phyloP scores from a whole-genome alignment of 106 monocot species.

The Dendrobium huoshanense region DNA sequence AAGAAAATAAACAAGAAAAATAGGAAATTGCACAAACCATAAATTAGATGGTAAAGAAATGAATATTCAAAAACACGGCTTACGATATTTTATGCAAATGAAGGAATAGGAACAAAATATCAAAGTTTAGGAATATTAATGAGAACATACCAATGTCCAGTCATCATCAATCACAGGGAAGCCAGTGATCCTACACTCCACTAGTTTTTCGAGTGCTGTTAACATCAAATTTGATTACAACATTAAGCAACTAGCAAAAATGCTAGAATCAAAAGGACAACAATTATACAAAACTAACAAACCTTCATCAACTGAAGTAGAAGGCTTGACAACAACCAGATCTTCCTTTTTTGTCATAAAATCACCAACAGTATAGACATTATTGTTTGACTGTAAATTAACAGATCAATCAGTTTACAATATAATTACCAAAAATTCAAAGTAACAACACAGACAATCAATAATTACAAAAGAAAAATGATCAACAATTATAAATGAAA shows the following conservation, averaged over 20 bases:
- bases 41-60: neutral
- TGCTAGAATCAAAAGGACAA: constrained; percentile 7
- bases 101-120: neutral
- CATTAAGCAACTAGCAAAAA: neutral
- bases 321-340: constrained; percentile 57
- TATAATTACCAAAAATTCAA: neutral
- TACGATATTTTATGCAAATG: neutral
- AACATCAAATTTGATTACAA: neutral
- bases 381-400: constrained; percentile 39
- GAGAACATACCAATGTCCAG: constrained; percentile 18
- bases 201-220: constrained; percentile 27
- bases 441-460: neutral
- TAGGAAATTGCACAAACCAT: neutral
- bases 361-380: constrained; percentile 61
- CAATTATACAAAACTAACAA: neutral
- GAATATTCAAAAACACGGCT: neutral
- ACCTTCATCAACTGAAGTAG: constrained; percentile 79
- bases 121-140: neutral
- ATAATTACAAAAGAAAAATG: neutral
- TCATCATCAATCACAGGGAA: constrained; percentile 30
- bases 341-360: constrained; percentile 84
- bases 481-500: neutral
- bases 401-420: neutral
- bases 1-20: neutral
- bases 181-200: constrained; percentile 20